Evolutionary conservation across 331 rosid genomes (phyloP), one percentile per base, ranked within the genome.

Genomic region (Dryas integrifolia): DNA sequence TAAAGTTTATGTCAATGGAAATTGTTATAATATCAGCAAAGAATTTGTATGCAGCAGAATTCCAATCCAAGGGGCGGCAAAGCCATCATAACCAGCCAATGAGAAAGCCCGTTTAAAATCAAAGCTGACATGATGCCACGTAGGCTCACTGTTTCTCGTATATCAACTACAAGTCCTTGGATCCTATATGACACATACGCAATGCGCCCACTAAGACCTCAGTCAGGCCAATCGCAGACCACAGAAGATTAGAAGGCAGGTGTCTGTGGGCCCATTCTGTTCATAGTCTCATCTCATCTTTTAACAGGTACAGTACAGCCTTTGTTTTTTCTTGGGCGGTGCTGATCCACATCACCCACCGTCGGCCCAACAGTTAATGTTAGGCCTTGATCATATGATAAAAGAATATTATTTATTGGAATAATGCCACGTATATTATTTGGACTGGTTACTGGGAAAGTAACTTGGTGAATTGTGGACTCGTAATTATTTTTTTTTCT

Each of bases 121-220:
- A 76, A 40, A 9, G 73, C 80, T 58, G 80, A 64, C 78, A 26
- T 14, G 53, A 52, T 9, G 65, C 76, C 84, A 76, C 84, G 76
- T 69, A 47, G 10, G 70, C 49, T 7, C 40, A 26, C 1, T 15
- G 24, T 0, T 10, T 15, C 3, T 7, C 15, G 13, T 40, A 6
- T 47, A 12, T 2, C 4, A 30, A 30, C 44, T 4, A 40, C 9
- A 24, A 15, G 39, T 69, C 38, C n/a, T 59, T 39, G 66, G 62
- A 65, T 24, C 76, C 39, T 0, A 3, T 1, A 56, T 15, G 56
- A 39, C 72, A 35, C 26, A 18, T 24, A 1, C 30, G 24, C 15
- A n/a, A 2, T 40, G 69, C 26, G 12, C 58, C 51, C 72, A 45
- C 65, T n/a, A 9, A 3, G 1, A 46, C 53, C 45, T 5, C 13